Conservation (phyloP, 805 yeast species). For the Yamadazyma akitaensis region DNA sequence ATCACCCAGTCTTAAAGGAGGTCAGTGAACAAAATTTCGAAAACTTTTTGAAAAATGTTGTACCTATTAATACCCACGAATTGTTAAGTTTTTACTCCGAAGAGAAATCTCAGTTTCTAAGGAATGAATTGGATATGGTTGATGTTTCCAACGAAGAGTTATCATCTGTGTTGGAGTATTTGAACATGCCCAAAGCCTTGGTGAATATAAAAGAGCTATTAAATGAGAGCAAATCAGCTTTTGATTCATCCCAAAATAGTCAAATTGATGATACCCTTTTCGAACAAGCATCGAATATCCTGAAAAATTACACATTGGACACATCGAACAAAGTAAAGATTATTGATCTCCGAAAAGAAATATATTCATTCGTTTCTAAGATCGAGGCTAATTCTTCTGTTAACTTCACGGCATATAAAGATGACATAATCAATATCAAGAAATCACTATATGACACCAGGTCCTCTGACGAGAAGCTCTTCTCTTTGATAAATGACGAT, state of each 20-base stretch:
- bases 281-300: conserved; percentile 20
- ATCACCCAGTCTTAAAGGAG: conserved; percentile 40
- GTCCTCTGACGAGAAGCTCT: conserved; percentile 53
- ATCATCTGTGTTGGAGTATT: conserved; percentile 72
- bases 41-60: conserved; percentile 71
- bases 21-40: conserved; percentile 36
- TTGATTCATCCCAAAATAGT: not conserved
- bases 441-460: conserved; percentile 61
- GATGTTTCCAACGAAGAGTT: conserved; percentile 80
- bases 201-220: conserved; percentile 48
- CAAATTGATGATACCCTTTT: conserved; percentile 6
- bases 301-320: conserved; percentile 29
- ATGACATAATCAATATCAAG: conserved; percentile 55
- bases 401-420: conserved; percentile 29
- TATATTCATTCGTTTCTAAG: conserved; percentile 31
- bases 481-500: conserved; percentile 41
- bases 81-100: conserved; percentile 85
- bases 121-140: conserved; percentile 69
- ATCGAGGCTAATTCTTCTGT: conserved; percentile 25
- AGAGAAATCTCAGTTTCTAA: conserved; percentile 72
- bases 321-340: conserved; percentile 30
- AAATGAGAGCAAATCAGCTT: conserved; percentile 8
- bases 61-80: conserved; percentile 86
- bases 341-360: conserved; percentile 29
- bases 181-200: conserved; percentile 69